A percentile compares a stretch with the other conserved stretches of the same genome.
Conservation (phyloP, 139 green algal species). For the Pleodorina starrii region DNA sequence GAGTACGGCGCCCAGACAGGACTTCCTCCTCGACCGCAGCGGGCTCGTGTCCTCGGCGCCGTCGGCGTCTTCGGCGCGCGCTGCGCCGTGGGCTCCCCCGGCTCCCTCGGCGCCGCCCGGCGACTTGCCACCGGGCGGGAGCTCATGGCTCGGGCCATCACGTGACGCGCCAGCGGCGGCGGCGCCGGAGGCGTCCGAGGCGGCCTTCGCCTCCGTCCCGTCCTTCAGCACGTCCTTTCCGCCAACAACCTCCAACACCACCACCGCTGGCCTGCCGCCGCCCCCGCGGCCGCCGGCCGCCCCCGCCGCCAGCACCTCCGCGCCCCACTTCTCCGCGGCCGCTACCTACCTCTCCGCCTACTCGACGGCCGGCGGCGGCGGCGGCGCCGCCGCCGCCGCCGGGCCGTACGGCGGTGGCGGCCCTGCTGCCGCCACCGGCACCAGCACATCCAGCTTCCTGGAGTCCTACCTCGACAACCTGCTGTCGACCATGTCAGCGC, state of each 20-base stretch:
- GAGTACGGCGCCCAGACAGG: too few species aligned
- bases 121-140: too few species aligned
- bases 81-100: too few species aligned
- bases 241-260: not conserved
- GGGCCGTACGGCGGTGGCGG: not conserved
- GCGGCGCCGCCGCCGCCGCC: not conserved
- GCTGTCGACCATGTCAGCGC: conserved; percentile 17
- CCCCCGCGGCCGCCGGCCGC: not conserved
- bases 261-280: not conserved
- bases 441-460: conserved; percentile 41
- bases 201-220: not conserved
- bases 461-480: conserved; percentile 67
- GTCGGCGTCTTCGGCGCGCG: too few species aligned
- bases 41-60: too few species aligned
- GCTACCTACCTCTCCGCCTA: conserved; percentile 44
- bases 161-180: too few species aligned
- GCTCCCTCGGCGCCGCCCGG: too few species aligned
- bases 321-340: not conserved
- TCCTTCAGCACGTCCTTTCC: conserved; percentile 23
- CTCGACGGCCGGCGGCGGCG: not conserved
- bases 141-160: too few species aligned
- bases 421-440: not conserved
- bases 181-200: too few species aligned
- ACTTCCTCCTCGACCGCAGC: too few species aligned
- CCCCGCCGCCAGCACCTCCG: not conserved